Evolutionary conservation across 2,329 filamentous ascomycete genomes (phyloP), one percentile per base, ranked within the genome.

Genomic region (Geosmithia putterillii): DNA sequence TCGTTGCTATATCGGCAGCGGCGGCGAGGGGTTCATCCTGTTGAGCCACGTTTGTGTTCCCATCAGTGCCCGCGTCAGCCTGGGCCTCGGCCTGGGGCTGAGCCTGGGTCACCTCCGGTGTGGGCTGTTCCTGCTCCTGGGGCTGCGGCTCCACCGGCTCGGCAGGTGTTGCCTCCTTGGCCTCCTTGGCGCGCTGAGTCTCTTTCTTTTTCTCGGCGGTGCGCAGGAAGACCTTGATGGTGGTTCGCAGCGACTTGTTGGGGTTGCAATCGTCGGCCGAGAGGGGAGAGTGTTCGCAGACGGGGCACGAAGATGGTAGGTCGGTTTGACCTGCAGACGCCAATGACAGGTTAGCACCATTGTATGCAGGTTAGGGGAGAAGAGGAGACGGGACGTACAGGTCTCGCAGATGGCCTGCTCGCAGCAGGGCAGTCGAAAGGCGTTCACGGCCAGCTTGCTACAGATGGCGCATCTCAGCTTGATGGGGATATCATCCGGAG

Each of bases 401-500:
- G 71, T 74, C 57, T 90, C 84, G 70, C 92, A 96, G 46, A 96
- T 94, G 36, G 85, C 82, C 58, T 94, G 90, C 57, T 95, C 92
- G 62, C 92, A 98, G 65, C 92, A 98, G 2, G 89, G 86, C 22
- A 95, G 71, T 49, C 89, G 85, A 60, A 87, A 94, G 8, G 90
- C 86, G 59, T 95, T 94, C 50, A 94, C 70, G 23, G 88, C 89
- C 46, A 96, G 73, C 61, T 86, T 88, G 66, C 84, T 92, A 66
- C 92, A 98, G 53, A 87, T 86, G 42, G 87, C 87, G 70, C 92
- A 98, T 64, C 89, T 84, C 50, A 98, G 75, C 71, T 95, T 95
- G 56, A 89, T 87, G n/a, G 92, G 92, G 45, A 95, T 88, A 48
- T 92, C 86, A 54, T 90, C 86, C 50, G 83, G 77, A 18, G 78